Evolutionary conservation across 345 rosid genomes (phyloP), one percentile per base, ranked within the genome.

Genomic region (Melaleuca quinquenervia): DNA sequence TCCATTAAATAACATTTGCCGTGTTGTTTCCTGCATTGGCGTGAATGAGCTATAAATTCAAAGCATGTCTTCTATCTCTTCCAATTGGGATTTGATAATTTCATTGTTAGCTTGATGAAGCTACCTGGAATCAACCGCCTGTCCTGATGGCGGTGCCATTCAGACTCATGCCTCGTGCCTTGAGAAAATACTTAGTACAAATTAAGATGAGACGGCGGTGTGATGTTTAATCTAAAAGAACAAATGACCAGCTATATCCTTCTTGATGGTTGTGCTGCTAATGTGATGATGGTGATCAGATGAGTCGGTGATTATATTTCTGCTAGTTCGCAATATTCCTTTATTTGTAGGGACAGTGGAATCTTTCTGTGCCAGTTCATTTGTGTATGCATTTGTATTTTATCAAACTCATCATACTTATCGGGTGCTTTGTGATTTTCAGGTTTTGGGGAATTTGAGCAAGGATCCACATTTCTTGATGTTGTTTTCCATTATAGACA

Each of bases 371-470:
- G 45, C 45, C 24, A 20, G 45, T 64, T 32, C 45, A 32, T 32
- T 16, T 64, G 78, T 64, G 24, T 64, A 32, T 64, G 78, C 78
- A 64, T 32, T 24, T 64, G 78, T 36, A 32, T 70, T 32, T 32
- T 8, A 32, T 24, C 78, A 70, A 32, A 70, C 48, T 75, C 16
- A 62, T 78, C 88, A 55, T 86, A 87, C 89, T 56, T 85, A 82
- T 75, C 82, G 82, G 87, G 52, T 83, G 53, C 50, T 84, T 13
- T 49, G 83, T 91, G 87, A 76, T 84, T 89, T 89, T 84, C 97
- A 98, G 99, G 88, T 98, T 87, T 85, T 96, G 87, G 98, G 97
- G 85, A 94, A 91, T 86, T 90, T 94, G 94, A 93, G 88, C 90
- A 93, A 90, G 87, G 95, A 93, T 88, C 91, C 99, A 16, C 92